Evolutionary conservation across 352 stramenopile species (phyloP).

Genomic region (Plasmopara halstedii): DNA sequence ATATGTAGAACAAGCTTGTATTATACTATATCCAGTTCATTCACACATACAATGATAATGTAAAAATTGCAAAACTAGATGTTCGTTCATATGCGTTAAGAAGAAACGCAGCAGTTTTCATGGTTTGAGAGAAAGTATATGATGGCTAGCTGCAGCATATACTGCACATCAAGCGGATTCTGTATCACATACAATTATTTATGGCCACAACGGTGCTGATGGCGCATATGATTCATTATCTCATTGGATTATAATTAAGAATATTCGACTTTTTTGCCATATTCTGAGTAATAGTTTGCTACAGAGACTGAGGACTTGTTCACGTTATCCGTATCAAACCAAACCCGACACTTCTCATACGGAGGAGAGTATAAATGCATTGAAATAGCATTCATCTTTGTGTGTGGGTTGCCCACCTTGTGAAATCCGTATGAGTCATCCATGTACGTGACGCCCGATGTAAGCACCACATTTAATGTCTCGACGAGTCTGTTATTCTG

Average conservation of each 20-base stretch:
- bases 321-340: constrained; percentile 60
- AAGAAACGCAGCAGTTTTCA: no score
- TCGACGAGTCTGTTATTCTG: constrained; percentile 38
- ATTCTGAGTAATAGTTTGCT: constrained; percentile 81
- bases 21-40: no score
- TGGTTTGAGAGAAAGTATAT: no score
- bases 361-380: constrained; percentile 91
- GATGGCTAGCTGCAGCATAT: no score
- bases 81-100: no score
- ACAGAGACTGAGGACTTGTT: constrained; percentile 57
- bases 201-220: no score
- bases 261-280: constrained; percentile 42
- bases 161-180: no score
- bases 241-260: constrained; percentile 12
- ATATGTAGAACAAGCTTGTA: no score
- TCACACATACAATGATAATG: no score
- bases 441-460: constrained; percentile 80
- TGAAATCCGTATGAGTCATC: constrained; percentile 89
- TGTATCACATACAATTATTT: no score
- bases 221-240: no score
- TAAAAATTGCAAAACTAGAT: no score
- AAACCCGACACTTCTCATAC: constrained; percentile 88
- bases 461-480: constrained; percentile 53
- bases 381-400: constrained; percentile 78
- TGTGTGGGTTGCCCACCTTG: constrained; percentile 82